These are phyloP conservation scores for Trichoderma atrobrunneum DNA, from an alignment of 2,329 filamentous ascomycete genomes.

Conservation along the genomic window DNA sequence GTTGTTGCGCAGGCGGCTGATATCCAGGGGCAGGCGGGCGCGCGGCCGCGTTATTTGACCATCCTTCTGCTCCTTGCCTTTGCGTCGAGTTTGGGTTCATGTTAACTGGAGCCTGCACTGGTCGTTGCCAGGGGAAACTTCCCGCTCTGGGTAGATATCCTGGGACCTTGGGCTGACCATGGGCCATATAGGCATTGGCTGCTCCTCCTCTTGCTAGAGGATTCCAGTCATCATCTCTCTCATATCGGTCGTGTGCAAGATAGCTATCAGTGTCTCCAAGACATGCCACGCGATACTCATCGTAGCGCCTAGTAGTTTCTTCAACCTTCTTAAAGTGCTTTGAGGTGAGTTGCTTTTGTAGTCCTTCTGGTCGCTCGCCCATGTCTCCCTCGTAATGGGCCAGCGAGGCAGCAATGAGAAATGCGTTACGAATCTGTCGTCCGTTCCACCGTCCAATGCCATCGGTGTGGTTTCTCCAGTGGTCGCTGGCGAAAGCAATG, in stretches of 20 bases:
- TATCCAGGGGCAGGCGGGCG: not conserved
- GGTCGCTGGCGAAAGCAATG: not conserved
- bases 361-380: not conserved
- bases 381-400: constrained; percentile 13
- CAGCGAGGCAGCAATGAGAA: constrained; percentile 14
- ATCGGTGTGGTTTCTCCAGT: constrained; percentile 1
- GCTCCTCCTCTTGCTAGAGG: not conserved
- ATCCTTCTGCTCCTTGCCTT: not conserved
- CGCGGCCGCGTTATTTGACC: not conserved
- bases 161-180: not conserved
- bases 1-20: not conserved
- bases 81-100: constrained; percentile 7
- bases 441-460: constrained; percentile 21
- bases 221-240: constrained; percentile 5
- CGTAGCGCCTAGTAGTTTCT: constrained; percentile 8
- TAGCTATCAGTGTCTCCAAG: constrained; percentile 7
- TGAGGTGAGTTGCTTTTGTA: constrained; percentile 11
- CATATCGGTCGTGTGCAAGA: constrained; percentile 7
- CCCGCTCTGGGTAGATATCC: not conserved
- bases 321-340: constrained; percentile 14
- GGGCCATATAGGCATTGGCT: not conserved
- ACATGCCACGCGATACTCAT: constrained; percentile 6
- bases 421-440: constrained; percentile 24
- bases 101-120: not conserved
- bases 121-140: constrained; percentile 1